These are phyloP conservation scores for Lachnellula suecica DNA, from an alignment of 2,329 filamentous ascomycete species.

Conservation along the genomic window DNA sequence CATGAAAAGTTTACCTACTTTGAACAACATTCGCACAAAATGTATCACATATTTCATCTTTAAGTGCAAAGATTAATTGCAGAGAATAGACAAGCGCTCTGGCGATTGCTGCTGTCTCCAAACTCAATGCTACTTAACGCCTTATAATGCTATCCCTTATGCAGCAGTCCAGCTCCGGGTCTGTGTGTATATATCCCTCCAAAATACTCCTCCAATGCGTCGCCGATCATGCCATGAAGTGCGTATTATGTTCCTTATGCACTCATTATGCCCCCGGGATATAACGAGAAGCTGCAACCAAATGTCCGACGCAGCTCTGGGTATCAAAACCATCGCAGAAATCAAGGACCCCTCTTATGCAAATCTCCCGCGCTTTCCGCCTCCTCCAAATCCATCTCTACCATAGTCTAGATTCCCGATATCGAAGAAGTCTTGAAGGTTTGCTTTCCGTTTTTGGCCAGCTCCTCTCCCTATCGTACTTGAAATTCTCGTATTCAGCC, in stretches of 20 bases:
- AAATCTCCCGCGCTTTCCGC: constrained; percentile 35
- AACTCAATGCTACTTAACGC: neutral
- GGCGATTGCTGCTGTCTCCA: too few relatives aligned
- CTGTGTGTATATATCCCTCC: neutral
- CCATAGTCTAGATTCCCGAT: constrained; percentile 61
- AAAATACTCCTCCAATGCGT: constrained; percentile 15
- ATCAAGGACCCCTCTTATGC: constrained; percentile 20
- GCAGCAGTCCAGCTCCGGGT: neutral
- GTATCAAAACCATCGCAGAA: constrained; percentile 12
- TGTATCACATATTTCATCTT: too few relatives aligned
- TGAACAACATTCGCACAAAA: too few relatives aligned
- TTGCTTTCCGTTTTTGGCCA: constrained; percentile 71
- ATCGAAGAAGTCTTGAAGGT: constrained; percentile 75
- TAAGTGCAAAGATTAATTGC: too few relatives aligned
- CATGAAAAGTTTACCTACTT: too few relatives aligned
- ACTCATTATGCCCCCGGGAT: constrained; percentile 7
- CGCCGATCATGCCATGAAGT: constrained; percentile 12
- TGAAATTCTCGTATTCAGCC: constrained; percentile 21
- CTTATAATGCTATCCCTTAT: constrained; percentile 10
- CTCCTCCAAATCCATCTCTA: constrained; percentile 50
- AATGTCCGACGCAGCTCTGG: neutral
- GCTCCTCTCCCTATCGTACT: constrained; percentile 56
- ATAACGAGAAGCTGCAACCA: neutral
- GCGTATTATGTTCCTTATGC: constrained; percentile 8
- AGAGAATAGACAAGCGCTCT: too few relatives aligned